Evolutionary conservation across 345 rosid genomes (phyloP), one percentile per base, ranked within the genome.

Genomic region (Salix brachista): DNA sequence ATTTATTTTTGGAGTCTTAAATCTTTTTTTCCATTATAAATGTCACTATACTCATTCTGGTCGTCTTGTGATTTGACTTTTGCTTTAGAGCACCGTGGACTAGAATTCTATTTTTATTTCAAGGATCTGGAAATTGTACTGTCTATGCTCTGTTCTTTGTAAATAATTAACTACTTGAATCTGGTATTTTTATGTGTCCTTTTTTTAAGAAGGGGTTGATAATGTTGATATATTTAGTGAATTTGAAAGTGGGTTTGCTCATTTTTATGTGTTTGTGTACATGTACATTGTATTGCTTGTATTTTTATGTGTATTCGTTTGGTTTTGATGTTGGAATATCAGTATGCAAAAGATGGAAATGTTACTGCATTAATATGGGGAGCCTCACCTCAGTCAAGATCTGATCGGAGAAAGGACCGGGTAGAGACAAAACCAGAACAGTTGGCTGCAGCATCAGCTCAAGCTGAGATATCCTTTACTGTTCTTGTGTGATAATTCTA

Each of bases 341-440:
- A 93, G 99, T 76, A 82, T 85, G 88, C 92, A 12, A 92, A 88
- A 77, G 82, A 84, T 58, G 98, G 99, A 73, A 86, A 81, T 77
- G 88, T 87, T 25, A 92, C 97, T 66, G 99, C 99, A 67, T 34
- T 93, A 67, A 91, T 94, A 48, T 94, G 98, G 98, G 98, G 97
- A 76, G 98, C 98, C 26, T 92, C 98, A 16, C 98, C 98, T 71
- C 98, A 94, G 84, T 83, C 96, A 78, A 85, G 98, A 68, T 94
- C 98, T 69, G 98, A 96, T 87, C 82, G 99, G 72, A 92, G 90
- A 79, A 96, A 93, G 82, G 98, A 96, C 80, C 88, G 99, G 77
- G 99, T 96, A 0, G 99, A 96, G 88, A 93, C 98, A 70, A 96
- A 90, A 79, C 99, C 99, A 30, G 99, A 96, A 84, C 99, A 92